phyloP scores from a whole-genome alignment of 352 stramenopile species.

The Aphanomyces euteiches region DNA sequence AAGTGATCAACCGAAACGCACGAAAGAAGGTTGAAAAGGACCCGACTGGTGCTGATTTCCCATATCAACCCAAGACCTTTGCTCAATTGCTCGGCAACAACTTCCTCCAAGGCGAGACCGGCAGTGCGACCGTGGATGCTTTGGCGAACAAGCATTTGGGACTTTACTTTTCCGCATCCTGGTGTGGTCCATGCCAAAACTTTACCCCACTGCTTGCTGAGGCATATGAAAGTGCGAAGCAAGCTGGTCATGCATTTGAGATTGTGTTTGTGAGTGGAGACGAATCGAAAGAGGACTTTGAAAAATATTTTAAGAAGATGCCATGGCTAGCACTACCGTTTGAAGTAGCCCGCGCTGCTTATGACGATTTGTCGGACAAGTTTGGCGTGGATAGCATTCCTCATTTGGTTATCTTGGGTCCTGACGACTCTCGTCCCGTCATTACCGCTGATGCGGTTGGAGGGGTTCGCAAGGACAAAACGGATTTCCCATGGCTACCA shows the following conservation, averaged over 20 bases:
- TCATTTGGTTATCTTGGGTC: slow-evolving; percentile 21
- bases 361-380: slow-evolving; percentile 17
- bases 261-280: slow-evolving; percentile 14
- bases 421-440: slow-evolving; percentile 12
- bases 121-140: neutral
- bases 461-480: neutral
- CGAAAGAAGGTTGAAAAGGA: slow-evolving; percentile 63
- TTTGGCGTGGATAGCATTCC: slow-evolving; percentile 22
- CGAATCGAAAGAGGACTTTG: neutral
- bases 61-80: slow-evolving; percentile 19
- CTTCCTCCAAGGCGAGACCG: slow-evolving; percentile 1
- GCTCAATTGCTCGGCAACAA: slow-evolving; percentile 1
- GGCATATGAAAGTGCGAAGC: slow-evolving; percentile 45
- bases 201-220: slow-evolving; percentile 65
- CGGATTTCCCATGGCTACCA: slow-evolving; percentile 14
- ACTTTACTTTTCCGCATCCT: slow-evolving; percentile 65
- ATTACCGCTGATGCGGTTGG: slow-evolving; percentile 16
- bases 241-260: neutral
- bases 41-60: slow-evolving; percentile 1
- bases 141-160: slow-evolving; percentile 41
- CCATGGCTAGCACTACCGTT: slow-evolving; percentile 24
- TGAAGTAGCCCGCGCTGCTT: slow-evolving; percentile 2
- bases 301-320: slow-evolving; percentile 19
- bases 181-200: slow-evolving; percentile 50
- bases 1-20: slow-evolving; percentile 72